Evolutionary conservation across 495 filamentous ascomycete genomes (phyloP).

Genomic region (Sporormia fimetaria): DNA sequence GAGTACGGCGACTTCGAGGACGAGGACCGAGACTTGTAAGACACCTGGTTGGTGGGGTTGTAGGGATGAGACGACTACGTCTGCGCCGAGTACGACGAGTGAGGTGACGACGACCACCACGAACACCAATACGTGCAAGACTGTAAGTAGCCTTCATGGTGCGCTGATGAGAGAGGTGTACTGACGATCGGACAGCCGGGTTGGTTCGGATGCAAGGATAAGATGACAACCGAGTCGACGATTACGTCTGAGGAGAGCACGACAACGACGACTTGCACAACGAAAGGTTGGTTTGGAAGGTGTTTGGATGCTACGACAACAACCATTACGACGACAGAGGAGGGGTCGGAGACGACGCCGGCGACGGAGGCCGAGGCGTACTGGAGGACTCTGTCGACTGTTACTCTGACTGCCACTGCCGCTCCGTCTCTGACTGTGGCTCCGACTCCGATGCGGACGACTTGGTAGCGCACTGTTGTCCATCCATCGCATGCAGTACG

Average conservation of each 20-base stretch:
- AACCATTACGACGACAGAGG: slow-evolving; percentile 4
- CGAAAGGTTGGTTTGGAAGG: slow-evolving; percentile 16
- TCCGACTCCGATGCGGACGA: too few species aligned
- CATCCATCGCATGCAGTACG: too few species aligned
- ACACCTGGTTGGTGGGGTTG: slow-evolving; percentile 21
- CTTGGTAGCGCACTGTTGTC: too few species aligned
- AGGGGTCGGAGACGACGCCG: too few species aligned
- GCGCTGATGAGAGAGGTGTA: not conserved
- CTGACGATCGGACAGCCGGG: slow-evolving; percentile 9
- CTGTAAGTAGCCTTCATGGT: not conserved
- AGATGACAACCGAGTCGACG: slow-evolving; percentile 5
- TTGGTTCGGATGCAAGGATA: slow-evolving; percentile 20
- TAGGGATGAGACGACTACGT: slow-evolving; percentile 10
- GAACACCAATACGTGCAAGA: slow-evolving; percentile 16
- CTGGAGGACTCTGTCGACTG: slow-evolving; percentile 11
- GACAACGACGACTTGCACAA: slow-evolving; percentile 14
- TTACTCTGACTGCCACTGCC: too few species aligned
- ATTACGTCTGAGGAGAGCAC: not conserved
- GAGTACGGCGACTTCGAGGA: slow-evolving; percentile 4
- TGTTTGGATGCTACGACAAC: slow-evolving; percentile 11
- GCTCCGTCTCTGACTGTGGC: too few species aligned
- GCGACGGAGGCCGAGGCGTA: too few species aligned
- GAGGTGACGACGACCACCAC: slow-evolving; percentile 2
- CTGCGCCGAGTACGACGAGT: not conserved
- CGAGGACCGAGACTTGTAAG: slow-evolving; percentile 17